Evolutionary conservation across 2,329 filamentous ascomycete species (phyloP).

Genomic region (Aspergillus uvarum): DNA sequence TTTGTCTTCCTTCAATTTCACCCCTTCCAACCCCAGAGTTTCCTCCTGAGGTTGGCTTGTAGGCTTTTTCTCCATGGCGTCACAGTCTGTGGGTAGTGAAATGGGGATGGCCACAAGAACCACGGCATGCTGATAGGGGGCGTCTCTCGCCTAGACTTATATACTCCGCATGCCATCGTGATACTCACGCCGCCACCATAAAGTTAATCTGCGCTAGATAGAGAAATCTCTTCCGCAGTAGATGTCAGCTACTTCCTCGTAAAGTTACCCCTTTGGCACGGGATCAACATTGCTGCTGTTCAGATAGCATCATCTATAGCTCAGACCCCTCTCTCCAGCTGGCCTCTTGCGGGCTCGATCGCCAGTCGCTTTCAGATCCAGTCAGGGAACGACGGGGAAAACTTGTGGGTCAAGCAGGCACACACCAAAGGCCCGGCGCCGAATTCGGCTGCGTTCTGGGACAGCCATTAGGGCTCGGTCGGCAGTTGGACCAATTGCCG

Average conservation of each 20-base stretch:
- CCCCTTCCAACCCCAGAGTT: conserved; percentile 16
- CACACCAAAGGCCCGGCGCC: not conserved
- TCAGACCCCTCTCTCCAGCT: not conserved
- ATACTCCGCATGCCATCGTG: not conserved
- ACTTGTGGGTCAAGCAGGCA: not conserved
- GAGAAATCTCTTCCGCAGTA: not conserved
- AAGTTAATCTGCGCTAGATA: not conserved
- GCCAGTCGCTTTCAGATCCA: not conserved
- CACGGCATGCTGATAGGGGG: not conserved
- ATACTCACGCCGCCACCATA: not conserved
- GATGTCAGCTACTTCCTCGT: not conserved
- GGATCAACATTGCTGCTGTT: not conserved
- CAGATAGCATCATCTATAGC: not conserved
- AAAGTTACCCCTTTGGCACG: not conserved
- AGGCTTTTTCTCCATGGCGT: conserved; percentile 23
- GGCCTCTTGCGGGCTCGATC: not conserved
- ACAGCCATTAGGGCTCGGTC: not conserved
- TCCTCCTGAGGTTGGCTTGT: not conserved
- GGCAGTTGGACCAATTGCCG: not conserved
- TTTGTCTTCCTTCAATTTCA: conserved; percentile 17
- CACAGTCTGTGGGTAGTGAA: not conserved
- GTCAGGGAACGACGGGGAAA: not conserved
- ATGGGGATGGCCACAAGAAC: not conserved
- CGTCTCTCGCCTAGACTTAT: not conserved
- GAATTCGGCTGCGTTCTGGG: not conserved